phyloP scores from a whole-genome alignment of 345 rosid genomes.

The Ceriops zippeliana region DNA sequence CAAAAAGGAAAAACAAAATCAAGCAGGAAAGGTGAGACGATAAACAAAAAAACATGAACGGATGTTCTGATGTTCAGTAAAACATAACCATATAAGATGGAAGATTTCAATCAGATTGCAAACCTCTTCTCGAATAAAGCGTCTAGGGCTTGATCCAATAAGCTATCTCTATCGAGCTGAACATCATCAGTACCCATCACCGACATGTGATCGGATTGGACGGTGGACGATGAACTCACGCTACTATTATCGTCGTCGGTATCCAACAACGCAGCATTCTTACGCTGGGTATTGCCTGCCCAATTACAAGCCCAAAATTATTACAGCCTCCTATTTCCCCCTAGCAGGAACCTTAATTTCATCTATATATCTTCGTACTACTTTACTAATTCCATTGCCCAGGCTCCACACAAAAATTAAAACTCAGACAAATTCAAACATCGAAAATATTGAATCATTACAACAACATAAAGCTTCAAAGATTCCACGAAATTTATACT shows the following conservation, averaged over 20 bases:
- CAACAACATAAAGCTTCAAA: too few species aligned
- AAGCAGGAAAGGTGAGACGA: not conserved
- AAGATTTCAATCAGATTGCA: not conserved
- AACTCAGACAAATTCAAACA: too few species aligned
- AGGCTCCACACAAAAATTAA: too few species aligned
- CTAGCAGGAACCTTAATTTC: slow-evolving; percentile 1
- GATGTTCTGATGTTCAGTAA: too few species aligned
- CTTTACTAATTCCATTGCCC: not conserved
- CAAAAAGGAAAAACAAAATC: slow-evolving; percentile 9
- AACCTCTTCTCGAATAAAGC: slow-evolving; percentile 78
- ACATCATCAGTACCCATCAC: slow-evolving; percentile 54
- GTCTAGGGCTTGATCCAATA: slow-evolving; percentile 79
- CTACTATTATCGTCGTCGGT: slow-evolving; percentile 84
- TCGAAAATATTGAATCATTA: too few species aligned
- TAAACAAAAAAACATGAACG: not conserved
- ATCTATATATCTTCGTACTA: not conserved
- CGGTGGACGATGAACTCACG: slow-evolving; percentile 68
- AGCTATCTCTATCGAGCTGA: slow-evolving; percentile 55
- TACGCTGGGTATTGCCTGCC: slow-evolving; percentile 53
- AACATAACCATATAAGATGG: not conserved
- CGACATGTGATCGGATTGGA: slow-evolving; percentile 51
- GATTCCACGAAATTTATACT: too few species aligned
- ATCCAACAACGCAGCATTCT: slow-evolving; percentile 50
- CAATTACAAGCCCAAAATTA: not conserved
- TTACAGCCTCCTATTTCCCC: not conserved